These are phyloP conservation scores for Boletus huronensis DNA, from an alignment of 768 basidiomycete genomes.

Conservation along the genomic window DNA sequence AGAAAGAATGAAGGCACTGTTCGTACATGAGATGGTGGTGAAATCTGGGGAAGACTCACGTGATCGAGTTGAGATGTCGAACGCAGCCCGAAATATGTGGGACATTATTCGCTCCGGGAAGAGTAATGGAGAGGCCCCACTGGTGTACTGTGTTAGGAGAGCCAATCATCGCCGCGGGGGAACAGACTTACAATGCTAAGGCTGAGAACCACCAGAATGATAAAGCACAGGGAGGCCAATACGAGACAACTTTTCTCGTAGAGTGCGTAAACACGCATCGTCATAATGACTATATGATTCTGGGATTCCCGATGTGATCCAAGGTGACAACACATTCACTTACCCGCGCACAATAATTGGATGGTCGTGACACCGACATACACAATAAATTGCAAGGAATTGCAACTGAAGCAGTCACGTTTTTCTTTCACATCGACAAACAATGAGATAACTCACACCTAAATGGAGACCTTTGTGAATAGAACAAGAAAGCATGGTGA, in stretches of 20 bases:
- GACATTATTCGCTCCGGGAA: background rate
- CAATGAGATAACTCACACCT: slow-evolving; percentile 10
- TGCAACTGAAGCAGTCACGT: slow-evolving; percentile 2
- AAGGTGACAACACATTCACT: background rate
- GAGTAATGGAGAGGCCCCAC: slow-evolving; percentile 13
- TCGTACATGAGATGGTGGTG: background rate
- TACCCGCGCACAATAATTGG: slow-evolving; percentile 12
- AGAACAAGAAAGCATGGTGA: too few relatives aligned
- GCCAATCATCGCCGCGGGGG: background rate
- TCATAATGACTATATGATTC: slow-evolving; percentile 12
- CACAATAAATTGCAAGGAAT: background rate
- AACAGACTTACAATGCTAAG: slow-evolving; percentile 8
- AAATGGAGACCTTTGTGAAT: background rate
- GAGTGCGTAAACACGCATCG: slow-evolving; percentile 21
- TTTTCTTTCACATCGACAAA: background rate
- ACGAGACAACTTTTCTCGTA: slow-evolving; percentile 9
- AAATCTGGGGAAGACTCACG: slow-evolving; percentile 6
- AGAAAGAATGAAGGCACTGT: background rate
- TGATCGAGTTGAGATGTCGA: too few relatives aligned
- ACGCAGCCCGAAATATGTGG: too few relatives aligned
- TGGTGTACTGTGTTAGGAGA: background rate
- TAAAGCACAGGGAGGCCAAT: background rate
- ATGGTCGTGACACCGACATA: background rate
- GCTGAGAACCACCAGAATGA: background rate
- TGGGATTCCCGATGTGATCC: background rate